Conservation (phyloP, 371 early-diverging fungal genomes). For the Umbelopsis sp. region DNA sequence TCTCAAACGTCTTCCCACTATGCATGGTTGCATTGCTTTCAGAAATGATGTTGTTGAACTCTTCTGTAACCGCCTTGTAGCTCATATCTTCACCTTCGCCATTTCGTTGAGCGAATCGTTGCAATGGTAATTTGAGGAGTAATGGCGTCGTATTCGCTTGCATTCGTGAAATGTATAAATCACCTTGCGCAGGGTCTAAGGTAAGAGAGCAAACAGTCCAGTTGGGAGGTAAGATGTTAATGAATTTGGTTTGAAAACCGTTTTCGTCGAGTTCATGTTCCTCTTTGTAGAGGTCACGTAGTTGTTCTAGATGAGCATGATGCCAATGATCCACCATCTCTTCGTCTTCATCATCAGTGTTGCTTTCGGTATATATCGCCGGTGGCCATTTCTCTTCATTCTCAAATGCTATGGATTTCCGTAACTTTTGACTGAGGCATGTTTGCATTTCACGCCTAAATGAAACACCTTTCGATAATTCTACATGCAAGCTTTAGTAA, state of each 20-base stretch:
- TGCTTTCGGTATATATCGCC: not conserved
- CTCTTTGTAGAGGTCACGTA: conserved; percentile 41
- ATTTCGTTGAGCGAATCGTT: conserved; percentile 53
- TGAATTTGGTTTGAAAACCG: conserved; percentile 51
- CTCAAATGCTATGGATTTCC: conserved; percentile 24
- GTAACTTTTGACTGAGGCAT: conserved; percentile 44
- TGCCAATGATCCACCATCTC: conserved; percentile 31
- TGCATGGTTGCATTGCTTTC: conserved; percentile 59
- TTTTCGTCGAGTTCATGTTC: conserved; percentile 35
- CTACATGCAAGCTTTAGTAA: conserved; percentile 23
- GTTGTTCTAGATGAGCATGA: conserved; percentile 32
- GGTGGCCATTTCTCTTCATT: conserved; percentile 39
- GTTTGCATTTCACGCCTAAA: conserved; percentile 59
- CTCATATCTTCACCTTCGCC: conserved; percentile 33
- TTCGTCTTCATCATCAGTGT: conserved; percentile 24
- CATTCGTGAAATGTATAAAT: conserved; percentile 70
- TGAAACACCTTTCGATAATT: conserved; percentile 54
- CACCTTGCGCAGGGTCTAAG: conserved; percentile 64
- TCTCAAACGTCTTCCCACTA: conserved; percentile 34
- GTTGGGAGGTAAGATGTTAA: conserved; percentile 58
- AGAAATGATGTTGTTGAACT: conserved; percentile 61
- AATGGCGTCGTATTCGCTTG: conserved; percentile 53
- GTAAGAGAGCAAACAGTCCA: conserved; percentile 80
- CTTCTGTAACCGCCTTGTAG: conserved; percentile 43
- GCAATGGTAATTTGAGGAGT: conserved; percentile 75